Conservation (phyloP, 768 basidiomycete species). For the Coprinopsis sp. region DNA sequence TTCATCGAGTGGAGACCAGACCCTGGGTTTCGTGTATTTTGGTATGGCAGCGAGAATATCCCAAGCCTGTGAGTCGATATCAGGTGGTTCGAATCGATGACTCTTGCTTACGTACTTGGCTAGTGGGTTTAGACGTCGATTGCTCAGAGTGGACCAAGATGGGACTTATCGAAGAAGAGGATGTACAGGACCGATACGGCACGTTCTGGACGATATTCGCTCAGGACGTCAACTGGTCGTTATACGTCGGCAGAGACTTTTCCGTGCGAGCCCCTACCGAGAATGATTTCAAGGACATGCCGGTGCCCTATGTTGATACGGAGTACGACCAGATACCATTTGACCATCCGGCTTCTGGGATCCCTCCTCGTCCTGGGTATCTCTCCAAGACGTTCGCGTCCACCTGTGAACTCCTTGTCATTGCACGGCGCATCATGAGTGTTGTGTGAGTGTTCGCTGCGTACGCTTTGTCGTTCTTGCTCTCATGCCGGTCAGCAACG, state of each 20-base stretch:
- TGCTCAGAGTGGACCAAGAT: conserved; percentile 53
- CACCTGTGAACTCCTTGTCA: conserved; percentile 44
- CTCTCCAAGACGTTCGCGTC: conserved; percentile 46
- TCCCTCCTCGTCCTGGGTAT: conserved; percentile 38
- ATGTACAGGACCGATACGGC: conserved; percentile 58
- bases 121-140: conserved; percentile 55
- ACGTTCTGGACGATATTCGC: conserved; percentile 55
- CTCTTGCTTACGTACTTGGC: not conserved
- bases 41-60: conserved; percentile 57
- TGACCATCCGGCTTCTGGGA: conserved; percentile 35
- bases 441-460: conserved; percentile 52
- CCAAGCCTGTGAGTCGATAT: conserved; percentile 48
- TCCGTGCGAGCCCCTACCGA: conserved; percentile 35
- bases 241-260: conserved; percentile 65
- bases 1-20: conserved; percentile 43
- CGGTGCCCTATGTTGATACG: conserved; percentile 43
- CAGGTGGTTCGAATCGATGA: not conserved
- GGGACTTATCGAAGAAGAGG: conserved; percentile 46
- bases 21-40: conserved; percentile 43
- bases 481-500: conserved; percentile 31
- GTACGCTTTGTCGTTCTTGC: not conserved
- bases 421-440: conserved; percentile 49
- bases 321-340: conserved; percentile 48
- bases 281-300: conserved; percentile 31
- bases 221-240: conserved; percentile 63